Conservation (phyloP, 352 stramenopile species). For the Thalassiosira hispida region DNA sequence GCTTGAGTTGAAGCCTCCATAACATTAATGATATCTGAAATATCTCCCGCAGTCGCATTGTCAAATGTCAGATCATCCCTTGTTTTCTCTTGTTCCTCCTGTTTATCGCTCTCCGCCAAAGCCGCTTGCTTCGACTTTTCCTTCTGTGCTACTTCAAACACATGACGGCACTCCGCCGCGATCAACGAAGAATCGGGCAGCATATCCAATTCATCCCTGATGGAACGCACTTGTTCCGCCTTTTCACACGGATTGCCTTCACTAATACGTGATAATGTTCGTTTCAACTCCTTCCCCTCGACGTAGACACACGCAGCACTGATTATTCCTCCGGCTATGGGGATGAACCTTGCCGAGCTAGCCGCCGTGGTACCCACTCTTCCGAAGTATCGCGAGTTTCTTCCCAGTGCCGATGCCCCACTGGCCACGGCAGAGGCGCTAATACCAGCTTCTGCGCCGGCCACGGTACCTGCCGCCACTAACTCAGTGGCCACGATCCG, state of each 20-base stretch:
- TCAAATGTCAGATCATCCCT: not conserved
- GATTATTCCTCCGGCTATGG: slow-evolving; percentile 68
- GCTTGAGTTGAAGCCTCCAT: slow-evolving; percentile 87
- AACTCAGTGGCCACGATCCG: no score
- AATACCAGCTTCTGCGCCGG: not conserved
- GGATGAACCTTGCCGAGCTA: slow-evolving; percentile 39
- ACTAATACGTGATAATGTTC: slow-evolving; percentile 64
- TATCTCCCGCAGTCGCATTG: not conserved
- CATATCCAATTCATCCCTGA: slow-evolving; percentile 58
- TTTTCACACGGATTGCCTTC: slow-evolving; percentile 72
- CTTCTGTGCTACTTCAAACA: slow-evolving; percentile 37
- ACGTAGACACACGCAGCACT: slow-evolving; percentile 65
- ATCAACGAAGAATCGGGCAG: slow-evolving; percentile 56
- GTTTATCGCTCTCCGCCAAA: not conserved
- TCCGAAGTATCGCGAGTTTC: slow-evolving; percentile 41
- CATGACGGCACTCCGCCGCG: slow-evolving; percentile 30
- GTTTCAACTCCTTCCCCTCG: slow-evolving; percentile 68
- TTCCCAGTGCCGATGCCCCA: slow-evolving; percentile 11
- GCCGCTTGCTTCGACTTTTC: not conserved
- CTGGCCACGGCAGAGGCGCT: not conserved
- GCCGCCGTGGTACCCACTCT: slow-evolving; percentile 48
- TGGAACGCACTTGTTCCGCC: slow-evolving; percentile 54
- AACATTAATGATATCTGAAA: slow-evolving; percentile 85
- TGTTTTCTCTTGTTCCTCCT: not conserved
- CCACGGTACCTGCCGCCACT: not conserved